A percentile compares a stretch with the other conserved stretches of the same genome.
These are phyloP conservation scores for Domatiomyces catenatus DNA, from an alignment of 2,329 filamentous ascomycete species.

Conservation along the genomic window DNA sequence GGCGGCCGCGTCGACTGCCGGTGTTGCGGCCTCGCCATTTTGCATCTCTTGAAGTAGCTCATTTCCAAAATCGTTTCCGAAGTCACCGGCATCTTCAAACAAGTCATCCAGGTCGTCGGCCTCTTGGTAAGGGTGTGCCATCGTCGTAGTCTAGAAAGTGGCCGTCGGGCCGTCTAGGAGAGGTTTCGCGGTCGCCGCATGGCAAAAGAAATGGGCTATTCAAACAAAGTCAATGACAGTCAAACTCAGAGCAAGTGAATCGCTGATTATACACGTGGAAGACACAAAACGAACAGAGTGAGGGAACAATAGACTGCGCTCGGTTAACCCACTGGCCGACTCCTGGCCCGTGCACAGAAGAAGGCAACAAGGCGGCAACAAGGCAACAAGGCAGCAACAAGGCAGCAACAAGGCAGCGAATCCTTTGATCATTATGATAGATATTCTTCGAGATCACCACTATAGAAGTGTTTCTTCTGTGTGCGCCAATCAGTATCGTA, in stretches of 20 bases:
- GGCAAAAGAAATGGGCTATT: not conserved
- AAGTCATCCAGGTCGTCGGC: slow-evolving; percentile 12
- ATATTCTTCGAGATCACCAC: too few species aligned
- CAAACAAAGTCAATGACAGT: not conserved
- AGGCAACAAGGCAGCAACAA: not conserved
- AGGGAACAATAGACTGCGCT: not conserved
- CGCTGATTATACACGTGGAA: not conserved
- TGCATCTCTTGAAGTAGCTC: not conserved
- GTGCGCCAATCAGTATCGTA: too few species aligned
- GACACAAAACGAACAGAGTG: not conserved
- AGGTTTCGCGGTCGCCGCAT: slow-evolving; percentile 1
- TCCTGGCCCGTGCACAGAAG: not conserved
- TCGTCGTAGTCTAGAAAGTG: slow-evolving; percentile 3
- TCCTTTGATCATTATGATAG: too few species aligned
- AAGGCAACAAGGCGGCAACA: not conserved
- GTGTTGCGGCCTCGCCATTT: not conserved
- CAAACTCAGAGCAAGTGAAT: not conserved
- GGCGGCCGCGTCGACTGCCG: not conserved
- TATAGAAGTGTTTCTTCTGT: too few species aligned
- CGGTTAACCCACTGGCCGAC: not conserved
- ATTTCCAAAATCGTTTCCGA: not conserved
- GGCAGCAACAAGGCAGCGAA: not conserved
- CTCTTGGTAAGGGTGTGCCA: slow-evolving; percentile 11
- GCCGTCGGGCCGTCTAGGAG: not conserved
- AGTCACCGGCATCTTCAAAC: not conserved